Evolutionary conservation across 352 stramenopile species (phyloP), one percentile per base, ranked within the genome.

Genomic region (Phytophthora pisi): DNA sequence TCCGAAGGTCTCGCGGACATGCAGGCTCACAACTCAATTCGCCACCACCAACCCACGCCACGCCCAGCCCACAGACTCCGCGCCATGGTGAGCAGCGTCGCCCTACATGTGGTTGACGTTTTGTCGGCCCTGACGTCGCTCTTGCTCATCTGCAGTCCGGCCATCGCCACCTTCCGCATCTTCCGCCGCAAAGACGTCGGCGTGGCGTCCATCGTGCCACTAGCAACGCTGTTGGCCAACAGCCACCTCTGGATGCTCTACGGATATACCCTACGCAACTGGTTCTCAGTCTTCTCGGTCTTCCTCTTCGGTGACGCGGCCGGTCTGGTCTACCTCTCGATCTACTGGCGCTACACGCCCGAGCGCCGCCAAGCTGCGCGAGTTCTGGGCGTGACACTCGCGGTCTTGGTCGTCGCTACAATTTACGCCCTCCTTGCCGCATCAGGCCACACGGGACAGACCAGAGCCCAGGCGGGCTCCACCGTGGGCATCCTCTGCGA

Each of bases 221-320:
- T 86, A 13, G 73, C 69, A 1, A 66, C 73, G 11, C 47, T 86
- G 24, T 60, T 81, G 11, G 67, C 55, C 63, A 78, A 77, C 54
- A 66, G 59, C 34, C 75, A 82, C 56, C 57, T 77, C 46, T 78
- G 74, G 77, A 78, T 80, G 70, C 51, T 82, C 13, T 81, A 85
- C 30, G 77, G 77, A n/a, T 81, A 78, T 65, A 62, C 79, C 34
- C 63, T 54, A 24, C 31, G 72, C 49, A 79, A 82, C 57, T 77
- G 68, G 52, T 81, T 85, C 61, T 72, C 72, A 9, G 57, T 82
- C 34, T 80, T 85, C 51, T 58, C 49, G 13, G 74, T 67, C 23
- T 79, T 73, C 34, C 24, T 76, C 13, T 75, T 73, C 16, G 72
- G 68, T 2, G 72, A 77, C 31, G 34, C 72, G 31, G 61, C 47